Base-by-base conservation (phyloP, 345 rosid species). In the Noccaea caerulescens region DNA sequence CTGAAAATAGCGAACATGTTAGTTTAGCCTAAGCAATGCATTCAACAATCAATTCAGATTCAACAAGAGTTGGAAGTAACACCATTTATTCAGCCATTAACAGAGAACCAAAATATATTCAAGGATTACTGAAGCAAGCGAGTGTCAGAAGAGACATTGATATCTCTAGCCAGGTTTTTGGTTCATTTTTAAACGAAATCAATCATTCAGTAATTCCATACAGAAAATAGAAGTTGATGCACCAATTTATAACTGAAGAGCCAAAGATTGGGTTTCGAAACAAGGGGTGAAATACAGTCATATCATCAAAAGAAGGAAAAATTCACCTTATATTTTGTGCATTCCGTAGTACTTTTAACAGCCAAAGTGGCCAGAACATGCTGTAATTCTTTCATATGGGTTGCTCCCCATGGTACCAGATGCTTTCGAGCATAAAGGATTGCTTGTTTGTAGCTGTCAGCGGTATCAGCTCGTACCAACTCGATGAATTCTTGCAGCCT, bases 401-500 rank as follows among this genome's bases (percentile, higher is more conserved):
- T 86, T 69, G 90, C 77, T 77, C 86, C 99, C 97, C 96, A 94
- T 30, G 92, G 90, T 30, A 87, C 85, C 62, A 94, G 90, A 80
- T 88, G 80, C 79, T 86, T 94, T 72, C 89, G 88, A 43, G 95
- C 90, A 78, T 91, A 94, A 59, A 59, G 38, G 77, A 89, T 94
- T 73, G 99, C 98, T 67, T 76, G 76, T 82, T 86, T 76, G 74
- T 79, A 76, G 72, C 82, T 83, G 36, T 87, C 90, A 68, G 85
- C 80, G 72, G 95, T 82, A 69, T 92, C 93, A 75, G 84, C 83
- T 72, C 99, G 85, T 69, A 94, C 92, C 78, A 94, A 79, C 84
- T 94, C 99, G 23, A 94, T 73, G 66, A 89, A 94, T 58, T 91
- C 98, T 83, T 94, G 99, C 79, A 89, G 89, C 81, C 98, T 89